phyloP scores from a whole-genome alignment of 1,284 basidiomycete genomes.

The Phlebopus sp. region DNA sequence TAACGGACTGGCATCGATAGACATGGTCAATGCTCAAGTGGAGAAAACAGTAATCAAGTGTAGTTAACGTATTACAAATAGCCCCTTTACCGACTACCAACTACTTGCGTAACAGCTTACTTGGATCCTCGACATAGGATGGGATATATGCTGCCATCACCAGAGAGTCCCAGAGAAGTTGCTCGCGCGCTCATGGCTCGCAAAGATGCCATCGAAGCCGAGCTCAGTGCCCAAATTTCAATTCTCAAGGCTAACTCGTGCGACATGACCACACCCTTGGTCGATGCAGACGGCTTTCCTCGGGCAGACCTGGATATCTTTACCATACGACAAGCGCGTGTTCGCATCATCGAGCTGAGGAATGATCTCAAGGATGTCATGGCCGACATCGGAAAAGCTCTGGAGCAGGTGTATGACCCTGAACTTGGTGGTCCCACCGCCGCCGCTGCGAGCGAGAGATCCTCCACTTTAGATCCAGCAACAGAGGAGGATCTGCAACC shows the following conservation, averaged over 20 bases:
- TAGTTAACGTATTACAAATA: no score
- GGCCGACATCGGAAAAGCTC: slow-evolving; percentile 60
- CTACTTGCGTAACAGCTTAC: neutral
- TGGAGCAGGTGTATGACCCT: slow-evolving; percentile 68
- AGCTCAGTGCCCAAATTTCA: slow-evolving; percentile 56
- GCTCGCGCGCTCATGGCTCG: slow-evolving; percentile 56
- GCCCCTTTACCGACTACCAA: no score
- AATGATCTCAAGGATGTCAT: slow-evolving; percentile 75
- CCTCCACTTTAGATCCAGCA: slow-evolving; percentile 1
- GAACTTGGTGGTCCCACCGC: slow-evolving; percentile 21
- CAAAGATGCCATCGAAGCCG: slow-evolving; percentile 63
- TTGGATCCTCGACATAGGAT: slow-evolving; percentile 25
- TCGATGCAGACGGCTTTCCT: slow-evolving; percentile 85
- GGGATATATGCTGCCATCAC: slow-evolving; percentile 46
- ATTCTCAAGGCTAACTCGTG: slow-evolving; percentile 60
- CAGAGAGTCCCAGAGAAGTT: slow-evolving; percentile 47
- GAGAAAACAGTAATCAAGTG: no score
- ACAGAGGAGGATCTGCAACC: slow-evolving; percentile 34
- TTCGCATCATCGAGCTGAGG: slow-evolving; percentile 69
- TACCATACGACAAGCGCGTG: slow-evolving; percentile 72
- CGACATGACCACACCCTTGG: slow-evolving; percentile 66
- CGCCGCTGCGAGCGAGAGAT: slow-evolving; percentile 1
- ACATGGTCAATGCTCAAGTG: slow-evolving; percentile 15
- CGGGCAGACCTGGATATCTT: slow-evolving; percentile 81
- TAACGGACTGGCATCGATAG: slow-evolving; percentile 8